Base-by-base conservation (phyloP, 2,329 filamentous ascomycete genomes). In the Coniella vitis region DNA sequence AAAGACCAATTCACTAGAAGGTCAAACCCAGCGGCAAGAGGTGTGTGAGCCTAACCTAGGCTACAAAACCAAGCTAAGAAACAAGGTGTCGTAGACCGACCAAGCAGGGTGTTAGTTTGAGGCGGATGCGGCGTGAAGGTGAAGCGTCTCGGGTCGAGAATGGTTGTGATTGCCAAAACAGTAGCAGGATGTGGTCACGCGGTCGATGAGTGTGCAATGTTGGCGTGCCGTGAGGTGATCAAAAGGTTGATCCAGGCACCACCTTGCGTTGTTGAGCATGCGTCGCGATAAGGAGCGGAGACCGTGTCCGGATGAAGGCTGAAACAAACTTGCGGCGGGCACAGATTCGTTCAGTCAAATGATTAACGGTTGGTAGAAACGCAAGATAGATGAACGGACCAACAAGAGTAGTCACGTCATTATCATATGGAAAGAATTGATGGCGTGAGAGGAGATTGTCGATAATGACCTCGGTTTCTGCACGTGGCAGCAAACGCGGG, bases 291-390 rank as follows among this genome's bases (percentile, higher is more conserved):
- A 49, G 49, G 38, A 34, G n/a, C 38, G 35, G 38, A 50, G 43
- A 50, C 37, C 10, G 32, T 38, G 40, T 42, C 38, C 41, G 38
- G 44, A 42, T 29, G 37, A 21, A 48, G 41, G 41, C 41, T 49
- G 49, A 52, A 52, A 52, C 49, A 29, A 42, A 52, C 32, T 49
- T 52, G 49, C 49, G 49, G 49, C 49, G 44, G 45, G 38, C 46
- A 44, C 32, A 38, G 37, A 45, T 38, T 44, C 21, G 45, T 20
- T 40, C 32, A 38, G 37, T 22, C 35, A 37, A 29, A 31, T 37
- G 41, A 36, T 7, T 34, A 29, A 5, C 25, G 25, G 25, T 10
- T 29, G 25, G 25, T 29, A 5, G 25, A 29, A 5, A 29, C 25
- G 25, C 5, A 29, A n/a, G n/a, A 29, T 29, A 5, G 10, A 29